Conservation (phyloP, 2,329 filamentous ascomycete genomes). For the Alternaria brassicicola region DNA sequence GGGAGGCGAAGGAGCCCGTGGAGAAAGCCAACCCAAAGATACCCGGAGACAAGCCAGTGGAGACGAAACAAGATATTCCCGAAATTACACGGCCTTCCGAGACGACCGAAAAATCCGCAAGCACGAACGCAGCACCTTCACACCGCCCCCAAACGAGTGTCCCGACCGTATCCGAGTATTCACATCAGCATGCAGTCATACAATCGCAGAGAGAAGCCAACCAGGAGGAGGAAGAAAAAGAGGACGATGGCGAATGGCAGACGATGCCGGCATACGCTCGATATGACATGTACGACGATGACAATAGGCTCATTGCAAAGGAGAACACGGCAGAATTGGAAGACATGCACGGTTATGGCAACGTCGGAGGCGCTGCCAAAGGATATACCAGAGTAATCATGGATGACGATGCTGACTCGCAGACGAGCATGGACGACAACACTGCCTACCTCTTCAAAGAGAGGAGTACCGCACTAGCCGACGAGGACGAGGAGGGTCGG, state of each 20-base stretch:
- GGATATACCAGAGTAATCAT: constrained; percentile 95
- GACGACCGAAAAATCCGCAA: constrained; percentile 15
- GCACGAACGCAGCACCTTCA: constrained; percentile 8
- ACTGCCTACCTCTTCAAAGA: constrained; percentile 95
- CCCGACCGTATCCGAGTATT: constrained; percentile 75
- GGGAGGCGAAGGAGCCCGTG: constrained; percentile 15
- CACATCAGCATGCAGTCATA: constrained; percentile 77
- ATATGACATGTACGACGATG: constrained; percentile 95
- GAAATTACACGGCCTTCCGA: constrained; percentile 1
- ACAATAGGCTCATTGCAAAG: constrained; percentile 82
- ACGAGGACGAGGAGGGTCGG: constrained; percentile 75
- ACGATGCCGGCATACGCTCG: constrained; percentile 91
- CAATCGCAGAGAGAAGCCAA: constrained; percentile 51
- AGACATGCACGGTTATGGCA: constrained; percentile 72
- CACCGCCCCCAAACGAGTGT: constrained; percentile 22
- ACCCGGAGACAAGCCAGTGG: constrained; percentile 8
- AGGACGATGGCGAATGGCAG: constrained; percentile 83
- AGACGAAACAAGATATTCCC: constrained; percentile 5
- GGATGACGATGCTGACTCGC: constrained; percentile 92
- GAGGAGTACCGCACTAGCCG: constrained; percentile 62
- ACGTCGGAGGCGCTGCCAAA: constrained; percentile 86
- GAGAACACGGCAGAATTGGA: constrained; percentile 75
- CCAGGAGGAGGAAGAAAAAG: constrained; percentile 59
- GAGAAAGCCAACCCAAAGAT: constrained; percentile 15
- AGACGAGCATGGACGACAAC: constrained; percentile 96